Conservation (phyloP, 495 filamentous ascomycete species). For the Neurospora sp. region DNA sequence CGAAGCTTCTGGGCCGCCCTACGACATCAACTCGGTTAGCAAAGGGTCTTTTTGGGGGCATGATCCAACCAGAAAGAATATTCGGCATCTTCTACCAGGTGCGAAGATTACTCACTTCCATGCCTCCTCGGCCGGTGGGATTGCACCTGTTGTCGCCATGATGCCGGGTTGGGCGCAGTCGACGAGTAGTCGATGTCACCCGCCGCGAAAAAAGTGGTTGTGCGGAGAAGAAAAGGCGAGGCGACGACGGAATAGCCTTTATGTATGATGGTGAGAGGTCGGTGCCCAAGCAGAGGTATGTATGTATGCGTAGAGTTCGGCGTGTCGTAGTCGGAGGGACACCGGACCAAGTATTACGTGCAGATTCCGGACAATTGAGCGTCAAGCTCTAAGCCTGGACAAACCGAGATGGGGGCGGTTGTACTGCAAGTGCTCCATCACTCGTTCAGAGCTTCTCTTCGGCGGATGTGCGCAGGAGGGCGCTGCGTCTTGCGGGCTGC, state of each 20-base stretch:
- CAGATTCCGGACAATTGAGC: background rate
- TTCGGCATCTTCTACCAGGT: background rate
- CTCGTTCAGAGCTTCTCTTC: slow-evolving; percentile 7
- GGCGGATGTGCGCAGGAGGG: slow-evolving; percentile 15
- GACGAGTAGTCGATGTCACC: background rate
- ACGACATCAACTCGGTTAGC: slow-evolving; percentile 3
- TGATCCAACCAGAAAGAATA: background rate
- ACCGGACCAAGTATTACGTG: background rate
- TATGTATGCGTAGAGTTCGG: background rate
- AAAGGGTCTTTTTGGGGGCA: background rate
- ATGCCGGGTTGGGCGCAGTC: background rate
- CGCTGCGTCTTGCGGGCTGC: slow-evolving; percentile 18
- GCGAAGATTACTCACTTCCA: slow-evolving; percentile 17
- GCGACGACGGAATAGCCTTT: background rate
- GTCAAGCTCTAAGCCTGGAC: background rate
- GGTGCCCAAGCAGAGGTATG: background rate
- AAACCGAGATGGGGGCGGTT: slow-evolving; percentile 1
- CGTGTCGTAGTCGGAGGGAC: background rate
- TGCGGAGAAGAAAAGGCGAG: background rate
- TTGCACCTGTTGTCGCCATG: slow-evolving; percentile 2
- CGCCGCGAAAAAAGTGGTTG: background rate
- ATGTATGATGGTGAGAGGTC: background rate
- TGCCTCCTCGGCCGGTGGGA: slow-evolving; percentile 8
- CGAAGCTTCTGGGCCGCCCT: slow-evolving; percentile 20
- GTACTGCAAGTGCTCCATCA: slow-evolving; percentile 23